Base-by-base conservation (phyloP, 768 basidiomycete species). In the Suillus subluteus region DNA sequence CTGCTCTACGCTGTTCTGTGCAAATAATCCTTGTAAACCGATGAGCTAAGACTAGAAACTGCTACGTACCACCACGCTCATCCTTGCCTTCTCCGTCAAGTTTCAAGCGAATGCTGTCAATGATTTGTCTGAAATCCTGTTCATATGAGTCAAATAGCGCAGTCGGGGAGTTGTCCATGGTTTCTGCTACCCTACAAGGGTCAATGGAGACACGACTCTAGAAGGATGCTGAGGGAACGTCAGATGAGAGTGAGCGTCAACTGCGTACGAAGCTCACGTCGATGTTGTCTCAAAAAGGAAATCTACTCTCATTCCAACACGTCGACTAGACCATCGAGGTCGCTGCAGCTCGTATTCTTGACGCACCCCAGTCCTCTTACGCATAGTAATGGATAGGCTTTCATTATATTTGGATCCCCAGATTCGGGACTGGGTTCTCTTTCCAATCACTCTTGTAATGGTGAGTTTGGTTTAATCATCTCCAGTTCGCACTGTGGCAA, bases 371-470 rank as follows among this genome's bases (percentile, higher is more conserved):
- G 12, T 44, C 16, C 9, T 32, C 18, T 61, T 21, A 21, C 41
- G 2, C 41, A 43, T 6, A 43, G 46, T 23, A 15, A 65, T 50
- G 67, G 65, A 12, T 66, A 84, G 83, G 70, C 76, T 79, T 37
- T 85, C 87, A 26, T 76, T 90, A 37, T 90, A 95, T 79, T 89
- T 98, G 58, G 96, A 98, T 82, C 96, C 96, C 52, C 94, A 96
- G 79, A 98, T 98, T 77, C 88, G 96, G 72, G 95, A 92, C 75
- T 94, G 91, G 92, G 90, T 98, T 54, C 80, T 98, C 66, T 95
- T 98, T 80, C 96, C 96, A 63, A 98, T 98, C 80, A 98, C 96
- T 62, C 82, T 98, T 68, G 95, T 98, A 75, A 98, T 98, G 96
- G 96, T 94, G 69, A 72, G 87, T 80, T 67, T 63, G 64, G 38